Evolutionary conservation across 2,329 filamentous ascomycete genomes (phyloP), one percentile per base, ranked within the genome.

Genomic region (Trichoderma sp.): DNA sequence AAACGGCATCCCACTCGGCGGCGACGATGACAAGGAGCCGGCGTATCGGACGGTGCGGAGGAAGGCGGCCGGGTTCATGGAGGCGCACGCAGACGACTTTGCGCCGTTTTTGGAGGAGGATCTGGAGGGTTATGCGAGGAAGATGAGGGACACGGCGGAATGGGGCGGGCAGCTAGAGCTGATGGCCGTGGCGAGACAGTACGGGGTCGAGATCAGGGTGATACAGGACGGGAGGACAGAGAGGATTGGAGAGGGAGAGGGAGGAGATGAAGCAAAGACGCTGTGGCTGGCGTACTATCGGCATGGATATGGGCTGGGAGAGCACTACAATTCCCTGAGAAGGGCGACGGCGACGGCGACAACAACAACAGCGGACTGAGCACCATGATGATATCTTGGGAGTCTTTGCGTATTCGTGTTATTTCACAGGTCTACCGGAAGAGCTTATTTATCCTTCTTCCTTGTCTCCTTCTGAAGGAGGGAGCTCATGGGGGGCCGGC

Each of bases 161-260:
- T 99, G 95, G 95, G 95, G 95, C 59, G 95, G 95, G 0, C 92
- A 98, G 82, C 80, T 97, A 70, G 95, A 99, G 83, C 80, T 99
- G 67, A 84, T 90, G 78, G 95, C 95, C 27, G 84, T 99, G 76
- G 92, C 94, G 60, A 89, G 88, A 76, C 88, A 87, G 65, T 98
- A 96, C 74, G 87, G 87, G 3, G 88, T 95, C 12, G 87, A 90
- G 75, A 94, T 98, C 70, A 88, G 90, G 75, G 91, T 99, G 13
- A 82, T 99, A 70, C 94, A 97, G 74, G 91, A 94, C 76, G 93
- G 93, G 5, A 82, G 89, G 67, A 89, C 92, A 67, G 92, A 97
- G 77, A 90, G 86, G 72, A 92, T 98, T 70, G 83, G 80, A 17
- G 76, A 81, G 4, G 79, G 81, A 61, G 82, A 80, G 25, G 77